Conservation (phyloP, 257 asterid genomes). For the Mentha longifolia region DNA sequence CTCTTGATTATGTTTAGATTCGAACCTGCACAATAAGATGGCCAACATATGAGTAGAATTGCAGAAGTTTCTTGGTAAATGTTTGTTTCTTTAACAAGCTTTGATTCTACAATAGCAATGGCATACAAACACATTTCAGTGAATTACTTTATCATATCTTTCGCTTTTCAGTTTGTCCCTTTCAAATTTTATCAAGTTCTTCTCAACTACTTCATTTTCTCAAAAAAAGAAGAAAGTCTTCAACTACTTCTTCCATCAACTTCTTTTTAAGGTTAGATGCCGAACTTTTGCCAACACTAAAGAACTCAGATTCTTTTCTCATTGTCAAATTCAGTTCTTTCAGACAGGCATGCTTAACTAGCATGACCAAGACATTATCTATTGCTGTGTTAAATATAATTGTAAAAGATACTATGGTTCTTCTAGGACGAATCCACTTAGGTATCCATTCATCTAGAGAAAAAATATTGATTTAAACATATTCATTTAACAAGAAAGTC, state of each 20-base stretch:
- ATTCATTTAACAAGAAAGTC: neutral
- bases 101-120: neutral
- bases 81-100: neutral
- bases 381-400: neutral
- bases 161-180: neutral
- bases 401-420: neutral
- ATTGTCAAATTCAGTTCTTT: neutral
- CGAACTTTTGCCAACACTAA: neutral
- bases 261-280: neutral
- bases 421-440: neutral
- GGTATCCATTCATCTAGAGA: neutral
- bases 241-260: conserved; percentile 14
- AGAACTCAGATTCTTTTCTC: neutral
- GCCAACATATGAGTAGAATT: neutral
- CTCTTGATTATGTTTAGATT: conserved; percentile 77
- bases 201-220: neutral
- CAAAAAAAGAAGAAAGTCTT: neutral
- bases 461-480: neutral
- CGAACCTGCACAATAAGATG: conserved; percentile 57
- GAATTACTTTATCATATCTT: neutral
- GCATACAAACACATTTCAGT: neutral
- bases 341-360: neutral
- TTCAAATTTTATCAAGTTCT: neutral
- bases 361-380: neutral
- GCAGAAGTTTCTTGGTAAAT: neutral